These are phyloP conservation scores for Aureobasidium sp. DNA, from an alignment of 2,329 filamentous ascomycete genomes.

Conservation along the genomic window DNA sequence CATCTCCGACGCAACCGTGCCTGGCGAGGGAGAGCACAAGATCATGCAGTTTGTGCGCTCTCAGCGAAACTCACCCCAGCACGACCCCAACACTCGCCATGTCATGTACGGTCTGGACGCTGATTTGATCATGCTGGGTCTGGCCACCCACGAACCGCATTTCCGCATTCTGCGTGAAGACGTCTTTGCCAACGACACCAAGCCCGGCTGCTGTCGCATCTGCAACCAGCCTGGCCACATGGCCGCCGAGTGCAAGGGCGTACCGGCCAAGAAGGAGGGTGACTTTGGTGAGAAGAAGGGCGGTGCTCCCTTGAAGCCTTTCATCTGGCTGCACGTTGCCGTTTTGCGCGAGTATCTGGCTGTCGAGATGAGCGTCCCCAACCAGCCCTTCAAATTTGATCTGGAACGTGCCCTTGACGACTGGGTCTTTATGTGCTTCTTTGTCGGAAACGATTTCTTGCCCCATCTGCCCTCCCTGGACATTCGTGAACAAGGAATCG, in stretches of 20 bases:
- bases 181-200: conserved; percentile 86
- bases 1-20: conserved; percentile 96
- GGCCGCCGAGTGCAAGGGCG: conserved; percentile 74
- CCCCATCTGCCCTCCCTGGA: conserved; percentile 96
- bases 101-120: conserved; percentile 98
- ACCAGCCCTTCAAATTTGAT: conserved; percentile 82
- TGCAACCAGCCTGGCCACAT: conserved; percentile 93
- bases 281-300: conserved; percentile 71
- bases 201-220: conserved; percentile 71
- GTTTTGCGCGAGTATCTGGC: conserved; percentile 88
- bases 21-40: conserved; percentile 97
- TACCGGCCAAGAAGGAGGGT: conserved; percentile 68
- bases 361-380: conserved; percentile 76
- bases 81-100: conserved; percentile 94
- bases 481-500: conserved; percentile 94
- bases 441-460: conserved; percentile 96
- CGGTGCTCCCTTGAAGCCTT: conserved; percentile 69
- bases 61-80: conserved; percentile 80
- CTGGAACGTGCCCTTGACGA: conserved; percentile 91
- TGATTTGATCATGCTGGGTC: conserved; percentile 95
- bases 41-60: conserved; percentile 98
- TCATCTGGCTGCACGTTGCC: conserved; percentile 96
- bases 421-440: conserved; percentile 99
- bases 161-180: conserved; percentile 95
- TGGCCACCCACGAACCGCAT: conserved; percentile 94